These are phyloP conservation scores for Phialemonium atrogriseum DNA, from an alignment of 2,329 filamentous ascomycete species.

Conservation along the genomic window DNA sequence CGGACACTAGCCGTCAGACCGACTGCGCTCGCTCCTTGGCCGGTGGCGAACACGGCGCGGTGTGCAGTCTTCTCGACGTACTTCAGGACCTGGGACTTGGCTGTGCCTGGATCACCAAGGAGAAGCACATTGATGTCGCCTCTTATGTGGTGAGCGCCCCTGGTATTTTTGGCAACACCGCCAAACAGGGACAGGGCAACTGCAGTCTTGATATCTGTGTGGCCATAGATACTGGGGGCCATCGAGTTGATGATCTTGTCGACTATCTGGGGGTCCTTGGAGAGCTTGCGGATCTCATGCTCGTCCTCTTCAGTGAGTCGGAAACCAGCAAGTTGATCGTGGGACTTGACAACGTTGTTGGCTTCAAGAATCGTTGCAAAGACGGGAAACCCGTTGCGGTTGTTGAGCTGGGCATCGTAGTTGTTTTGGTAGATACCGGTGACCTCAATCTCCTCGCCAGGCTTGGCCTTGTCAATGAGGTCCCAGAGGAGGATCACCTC, in stretches of 20 bases:
- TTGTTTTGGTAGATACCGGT: slow-evolving; percentile 97
- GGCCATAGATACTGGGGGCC: slow-evolving; percentile 94
- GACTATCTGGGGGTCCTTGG: slow-evolving; percentile 81
- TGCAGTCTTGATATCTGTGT: slow-evolving; percentile 94
- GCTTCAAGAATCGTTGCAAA: slow-evolving; percentile 97
- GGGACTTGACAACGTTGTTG: slow-evolving; percentile 93
- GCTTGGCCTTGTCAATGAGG: slow-evolving; percentile 92
- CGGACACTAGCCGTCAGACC: slow-evolving; percentile 96
- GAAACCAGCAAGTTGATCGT: slow-evolving; percentile 96
- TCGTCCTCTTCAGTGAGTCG: slow-evolving; percentile 92
- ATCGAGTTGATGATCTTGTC: slow-evolving; percentile 92
- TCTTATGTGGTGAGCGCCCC: slow-evolving; percentile 81
- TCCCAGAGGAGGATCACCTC: slow-evolving; percentile 97
- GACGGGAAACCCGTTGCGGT: slow-evolving; percentile 96
- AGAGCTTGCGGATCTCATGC: slow-evolving; percentile 77
- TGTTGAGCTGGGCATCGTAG: slow-evolving; percentile 95
- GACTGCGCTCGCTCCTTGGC: slow-evolving; percentile 92
- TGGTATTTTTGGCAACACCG: slow-evolving; percentile 85
- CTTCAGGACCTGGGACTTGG: slow-evolving; percentile 95
- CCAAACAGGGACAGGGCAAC: slow-evolving; percentile 91
- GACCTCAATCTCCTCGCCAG: slow-evolving; percentile 94
- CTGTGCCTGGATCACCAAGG: slow-evolving; percentile 92
- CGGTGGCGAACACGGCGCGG: slow-evolving; percentile 92
- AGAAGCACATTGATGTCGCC: slow-evolving; percentile 97
- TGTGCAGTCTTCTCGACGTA: slow-evolving; percentile 97